Evolutionary conservation across 345 rosid genomes (phyloP).

Genomic region (Firmiana major): DNA sequence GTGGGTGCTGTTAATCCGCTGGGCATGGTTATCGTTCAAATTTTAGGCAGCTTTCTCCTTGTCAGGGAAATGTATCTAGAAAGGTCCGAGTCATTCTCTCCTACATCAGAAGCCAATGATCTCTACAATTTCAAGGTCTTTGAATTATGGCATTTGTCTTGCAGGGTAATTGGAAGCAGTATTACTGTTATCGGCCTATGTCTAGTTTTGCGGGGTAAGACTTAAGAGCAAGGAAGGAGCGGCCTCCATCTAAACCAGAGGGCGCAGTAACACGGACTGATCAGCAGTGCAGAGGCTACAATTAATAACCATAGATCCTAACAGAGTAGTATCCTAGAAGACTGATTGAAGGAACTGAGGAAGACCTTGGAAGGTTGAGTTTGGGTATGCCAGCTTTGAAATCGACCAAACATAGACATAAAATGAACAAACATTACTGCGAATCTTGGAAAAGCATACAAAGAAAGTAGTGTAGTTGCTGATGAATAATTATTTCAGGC

Average conservation of each 20-base stretch:
- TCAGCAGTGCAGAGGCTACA: background rate
- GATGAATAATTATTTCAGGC: background rate
- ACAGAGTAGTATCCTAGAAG: background rate
- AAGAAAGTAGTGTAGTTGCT: background rate
- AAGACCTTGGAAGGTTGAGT: too few relatives aligned
- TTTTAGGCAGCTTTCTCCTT: conserved; percentile 49
- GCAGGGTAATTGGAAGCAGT: conserved; percentile 8
- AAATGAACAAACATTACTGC: background rate
- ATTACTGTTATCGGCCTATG: conserved; percentile 4
- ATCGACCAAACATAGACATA: background rate
- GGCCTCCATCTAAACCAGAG: background rate
- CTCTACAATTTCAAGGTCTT: background rate
- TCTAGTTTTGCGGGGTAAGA: conserved; percentile 15
- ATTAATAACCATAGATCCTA: background rate
- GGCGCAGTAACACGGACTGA: background rate
- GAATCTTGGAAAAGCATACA: background rate
- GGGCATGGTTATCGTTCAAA: conserved; percentile 52
- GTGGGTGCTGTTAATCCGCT: conserved; percentile 64
- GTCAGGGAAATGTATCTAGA: conserved; percentile 46
- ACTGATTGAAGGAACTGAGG: background rate
- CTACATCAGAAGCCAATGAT: background rate
- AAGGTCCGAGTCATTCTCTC: conserved; percentile 36
- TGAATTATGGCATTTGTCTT: background rate
- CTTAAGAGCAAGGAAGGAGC: conserved; percentile 8
- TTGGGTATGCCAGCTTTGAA: too few relatives aligned